Evolutionary conservation across 371 early-diverging fungal species (phyloP).

Genomic region (Umbelopsis sp.): DNA sequence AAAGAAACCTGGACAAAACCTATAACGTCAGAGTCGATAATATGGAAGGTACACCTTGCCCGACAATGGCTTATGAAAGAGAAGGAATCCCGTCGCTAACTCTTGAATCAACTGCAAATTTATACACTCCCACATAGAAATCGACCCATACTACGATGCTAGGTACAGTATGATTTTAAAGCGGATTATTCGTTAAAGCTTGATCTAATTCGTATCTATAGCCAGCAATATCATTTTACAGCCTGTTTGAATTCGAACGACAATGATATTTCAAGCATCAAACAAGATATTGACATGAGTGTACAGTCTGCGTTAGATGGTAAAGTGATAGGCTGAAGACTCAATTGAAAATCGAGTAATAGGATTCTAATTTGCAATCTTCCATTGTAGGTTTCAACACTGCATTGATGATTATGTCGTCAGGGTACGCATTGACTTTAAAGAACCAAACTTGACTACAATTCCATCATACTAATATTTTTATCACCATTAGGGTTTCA

Average conservation of each 20-base stretch:
- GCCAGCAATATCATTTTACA: conserved; percentile 1
- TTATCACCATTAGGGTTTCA: no score
- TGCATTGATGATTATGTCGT: conserved; percentile 10
- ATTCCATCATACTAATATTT: no score
- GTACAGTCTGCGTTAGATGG: conserved; percentile 13
- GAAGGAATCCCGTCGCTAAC: neutral
- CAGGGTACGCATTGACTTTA: neutral
- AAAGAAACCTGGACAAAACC: neutral
- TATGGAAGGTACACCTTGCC: neutral
- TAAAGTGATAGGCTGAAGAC: neutral
- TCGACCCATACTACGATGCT: neutral
- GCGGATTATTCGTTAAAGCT: neutral
- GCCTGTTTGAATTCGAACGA: conserved; percentile 1
- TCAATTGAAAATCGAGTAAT: neutral
- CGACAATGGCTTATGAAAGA: neutral
- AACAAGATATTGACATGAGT: neutral
- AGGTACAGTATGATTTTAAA: neutral
- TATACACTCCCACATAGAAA: neutral
- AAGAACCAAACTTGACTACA: no score
- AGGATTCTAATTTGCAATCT: neutral
- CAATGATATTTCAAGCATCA: conserved; percentile 5
- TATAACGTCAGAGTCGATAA: neutral
- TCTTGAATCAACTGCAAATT: neutral
- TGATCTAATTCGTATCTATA: neutral
- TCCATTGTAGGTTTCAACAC: neutral